phyloP scores from a whole-genome alignment of 78 protist genomes.

The Speleostelium caveatum region DNA sequence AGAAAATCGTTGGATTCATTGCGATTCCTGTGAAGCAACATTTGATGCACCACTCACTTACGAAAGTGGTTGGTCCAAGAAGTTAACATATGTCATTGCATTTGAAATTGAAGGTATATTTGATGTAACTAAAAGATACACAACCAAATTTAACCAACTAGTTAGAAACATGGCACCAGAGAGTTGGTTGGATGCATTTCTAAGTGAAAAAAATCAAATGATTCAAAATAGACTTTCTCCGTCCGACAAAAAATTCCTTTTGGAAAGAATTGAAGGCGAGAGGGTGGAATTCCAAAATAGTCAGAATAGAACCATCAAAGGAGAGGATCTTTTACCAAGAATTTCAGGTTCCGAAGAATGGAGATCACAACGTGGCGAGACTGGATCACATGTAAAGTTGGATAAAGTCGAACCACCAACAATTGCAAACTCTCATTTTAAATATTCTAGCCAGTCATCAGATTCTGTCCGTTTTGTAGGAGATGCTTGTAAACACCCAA shows the following conservation, averaged over 20 bases:
- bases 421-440: neutral
- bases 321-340: constrained; percentile 5
- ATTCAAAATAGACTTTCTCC: neutral
- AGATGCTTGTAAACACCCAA: neutral
- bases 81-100: constrained; percentile 89
- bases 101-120: constrained; percentile 74
- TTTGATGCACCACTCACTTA: constrained; percentile 84
- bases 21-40: constrained; percentile 81
- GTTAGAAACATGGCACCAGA: constrained; percentile 17
- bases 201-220: neutral
- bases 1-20: constrained; percentile 81
- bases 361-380: constrained; percentile 53
- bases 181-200: neutral
- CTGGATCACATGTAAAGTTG: neutral
- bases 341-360: constrained; percentile 51
- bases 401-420: neutral
- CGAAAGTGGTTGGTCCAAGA: constrained; percentile 93
- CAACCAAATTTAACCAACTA: constrained; percentile 4
- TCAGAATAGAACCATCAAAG: neutral
- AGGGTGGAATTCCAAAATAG: neutral
- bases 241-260: neutral
- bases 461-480: neutral
- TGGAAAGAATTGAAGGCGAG: constrained; percentile 4
- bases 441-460: neutral
- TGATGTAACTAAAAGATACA: constrained; percentile 78